phyloP scores from a whole-genome alignment of 2,329 filamentous ascomycete species.

The Colletotrichum sp. region DNA sequence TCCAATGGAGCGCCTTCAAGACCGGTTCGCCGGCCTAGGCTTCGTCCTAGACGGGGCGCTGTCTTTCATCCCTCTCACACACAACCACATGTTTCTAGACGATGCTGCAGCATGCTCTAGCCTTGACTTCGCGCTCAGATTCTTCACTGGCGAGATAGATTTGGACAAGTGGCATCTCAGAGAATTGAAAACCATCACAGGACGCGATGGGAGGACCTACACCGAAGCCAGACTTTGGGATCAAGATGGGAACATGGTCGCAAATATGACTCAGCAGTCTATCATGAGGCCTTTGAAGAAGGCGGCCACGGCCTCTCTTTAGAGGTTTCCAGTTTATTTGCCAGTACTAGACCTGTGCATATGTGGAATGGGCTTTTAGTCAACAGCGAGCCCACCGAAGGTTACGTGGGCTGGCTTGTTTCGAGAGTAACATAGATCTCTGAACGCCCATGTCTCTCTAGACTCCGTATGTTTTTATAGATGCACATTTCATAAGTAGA shows the following conservation, averaged over 20 bases:
- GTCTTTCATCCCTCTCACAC: conserved; percentile 47
- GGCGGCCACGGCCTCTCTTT: neutral
- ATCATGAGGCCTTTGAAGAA: conserved; percentile 31
- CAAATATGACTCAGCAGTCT: conserved; percentile 53
- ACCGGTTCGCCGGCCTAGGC: conserved; percentile 41
- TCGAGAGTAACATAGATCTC: neutral
- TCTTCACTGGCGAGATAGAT: conserved; percentile 43
- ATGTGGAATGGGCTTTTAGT: neutral
- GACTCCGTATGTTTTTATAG: neutral
- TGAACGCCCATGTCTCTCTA: neutral
- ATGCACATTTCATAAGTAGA: neutral
- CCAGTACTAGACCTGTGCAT: neutral
- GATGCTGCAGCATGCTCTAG: conserved; percentile 48
- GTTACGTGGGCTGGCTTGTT: neutral
- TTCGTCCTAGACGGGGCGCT: conserved; percentile 51
- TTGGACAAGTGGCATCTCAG: conserved; percentile 47
- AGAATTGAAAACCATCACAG: conserved; percentile 43
- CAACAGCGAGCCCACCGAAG: neutral
- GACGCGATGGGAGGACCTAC: conserved; percentile 46
- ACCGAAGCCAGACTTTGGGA: conserved; percentile 50
- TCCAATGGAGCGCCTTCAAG: conserved; percentile 25
- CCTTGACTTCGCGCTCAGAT: conserved; percentile 55
- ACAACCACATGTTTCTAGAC: conserved; percentile 46
- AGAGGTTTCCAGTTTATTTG: neutral
- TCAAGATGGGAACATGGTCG: conserved; percentile 46